Evolutionary conservation across 140 eudicot genomes (phyloP), one percentile per base, ranked within the genome.

Genomic region (Stevia rebaudiana): DNA sequence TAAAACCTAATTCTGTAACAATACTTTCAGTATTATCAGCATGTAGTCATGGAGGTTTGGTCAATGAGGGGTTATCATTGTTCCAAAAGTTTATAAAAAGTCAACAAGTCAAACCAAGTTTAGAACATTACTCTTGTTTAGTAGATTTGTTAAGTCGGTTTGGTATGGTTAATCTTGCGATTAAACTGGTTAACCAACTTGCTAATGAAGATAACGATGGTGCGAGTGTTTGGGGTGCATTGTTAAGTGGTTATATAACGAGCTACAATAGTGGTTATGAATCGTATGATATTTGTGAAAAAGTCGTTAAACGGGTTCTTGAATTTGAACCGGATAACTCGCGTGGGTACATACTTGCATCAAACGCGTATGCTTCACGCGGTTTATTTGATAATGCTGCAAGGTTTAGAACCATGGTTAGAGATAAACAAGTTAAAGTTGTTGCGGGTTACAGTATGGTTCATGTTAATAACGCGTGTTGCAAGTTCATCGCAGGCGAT

Each of bases 1-100:
- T 87, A 46, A 70, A 79, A 66, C 89, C 98, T 1, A 91, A 91
- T 56, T 48, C 82, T 2, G 24, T 91, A 25, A 87, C 95, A 2
- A 57, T 81, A 7, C 89, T 91, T 17, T 87, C 95, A 0, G 77
- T 83, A 9, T 67, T 91, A 67, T 85, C 98, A 39, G 95, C 98
- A 10, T 91, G 98, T 62, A 87, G 98, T 72, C 98, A 91, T 43
- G 94, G 95, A 12, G 96, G 96, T 49, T 80, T 91, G 33, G 49
- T 87, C 1, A 58, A 69, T 0, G 87, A 85, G 40, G 98, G 98
- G 24, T 53, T 91, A 5, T 68, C 72, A 10, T 19, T 82, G 35
- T 91, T 87, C 67, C 61, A 63, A 39, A 78, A 76, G 16, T 46
- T 87, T 35, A 16, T 81, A 11, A 55, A 82, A 30, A 80, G 79